phyloP scores from a whole-genome alignment of 2,329 filamentous ascomycete genomes.

The Mycosphaerelloides madeirae region DNA sequence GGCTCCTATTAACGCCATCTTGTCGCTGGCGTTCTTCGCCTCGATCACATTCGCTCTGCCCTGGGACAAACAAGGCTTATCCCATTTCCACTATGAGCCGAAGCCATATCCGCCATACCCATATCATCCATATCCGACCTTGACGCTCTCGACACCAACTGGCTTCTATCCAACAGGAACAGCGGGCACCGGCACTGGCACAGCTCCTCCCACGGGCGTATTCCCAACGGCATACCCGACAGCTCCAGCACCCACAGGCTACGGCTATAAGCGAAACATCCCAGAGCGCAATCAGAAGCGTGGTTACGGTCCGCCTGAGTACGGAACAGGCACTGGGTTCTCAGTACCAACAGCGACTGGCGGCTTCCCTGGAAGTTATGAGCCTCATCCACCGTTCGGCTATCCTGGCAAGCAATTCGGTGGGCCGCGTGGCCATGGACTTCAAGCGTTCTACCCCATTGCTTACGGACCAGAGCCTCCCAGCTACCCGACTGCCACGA shows the following conservation, averaged over 20 bases:
- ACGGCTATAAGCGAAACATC: background rate
- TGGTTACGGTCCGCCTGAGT: background rate
- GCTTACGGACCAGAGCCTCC: no score
- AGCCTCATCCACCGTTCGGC: no score
- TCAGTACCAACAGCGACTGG: background rate
- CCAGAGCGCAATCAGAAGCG: background rate
- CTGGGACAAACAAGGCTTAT: conserved; percentile 1
- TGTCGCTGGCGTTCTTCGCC: conserved; percentile 4
- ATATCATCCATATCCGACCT: background rate
- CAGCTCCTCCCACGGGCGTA: background rate
- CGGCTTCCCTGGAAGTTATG: no score
- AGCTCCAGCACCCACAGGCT: background rate
- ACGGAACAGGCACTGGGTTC: background rate
- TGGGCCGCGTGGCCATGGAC: no score
- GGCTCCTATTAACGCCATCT: background rate
- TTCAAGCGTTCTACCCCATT: no score
- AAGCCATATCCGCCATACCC: background rate
- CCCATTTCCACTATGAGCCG: background rate
- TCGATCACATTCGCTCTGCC: conserved; percentile 4
- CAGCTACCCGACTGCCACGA: no score
- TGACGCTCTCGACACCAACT: background rate
- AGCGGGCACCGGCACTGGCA: conserved; percentile 3
- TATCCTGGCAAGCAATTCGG: no score
- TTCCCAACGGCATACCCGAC: background rate
- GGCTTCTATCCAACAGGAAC: conserved; percentile 1